Base-by-base conservation (phyloP, 2,329 filamentous ascomycete genomes). In the Neofusicoccum kwambonambiense region DNA sequence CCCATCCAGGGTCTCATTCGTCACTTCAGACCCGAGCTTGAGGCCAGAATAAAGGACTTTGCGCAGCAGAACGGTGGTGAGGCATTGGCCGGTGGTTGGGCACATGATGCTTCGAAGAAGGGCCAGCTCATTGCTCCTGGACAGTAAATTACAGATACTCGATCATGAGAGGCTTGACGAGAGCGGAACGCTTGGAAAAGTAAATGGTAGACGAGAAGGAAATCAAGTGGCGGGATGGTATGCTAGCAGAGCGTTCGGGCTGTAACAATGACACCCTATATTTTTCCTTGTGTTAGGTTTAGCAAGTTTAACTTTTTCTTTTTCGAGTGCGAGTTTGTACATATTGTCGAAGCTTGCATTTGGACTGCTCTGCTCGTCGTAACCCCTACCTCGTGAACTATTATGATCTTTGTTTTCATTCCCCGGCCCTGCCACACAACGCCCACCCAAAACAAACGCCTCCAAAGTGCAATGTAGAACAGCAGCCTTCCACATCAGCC, bases 1-100 rank as follows among this genome's bases (percentile, higher is more conserved):
- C 95, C 95, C 69, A 90, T 99, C 70, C 95, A 99, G 82, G 95
- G 95, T 78, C 87, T 99, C 67, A 99, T 99, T 80, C 90, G 95
- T 75, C 95, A 99, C 82, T 99, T 99, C 86, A 88, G 95, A 73
- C 95, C 94, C 50, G 93, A 99, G 82, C 84, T 99, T 60, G 93
- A 98, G 86, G 91, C 89, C 61, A 88, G 94, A 72, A 96, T 99
- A 85, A 86, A 88, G 77, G 87, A 92, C 72, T 95, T 91, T 76
- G 86, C 91, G 19, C 78, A 88, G 75, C 84, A 90, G 82, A 80
- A 87, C 68, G 92, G 92, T 67, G 91, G 91, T 41, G 79, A 87
- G 73, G 84, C 92, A 50, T 83, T 93, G 75, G 93, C 92, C 69
- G 95, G 95, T 77, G 95, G 95, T 66, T 97, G 93, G 94, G 82